Conservation (phyloP, 2,329 filamentous ascomycete species). For the Hypocreales sp. region DNA sequence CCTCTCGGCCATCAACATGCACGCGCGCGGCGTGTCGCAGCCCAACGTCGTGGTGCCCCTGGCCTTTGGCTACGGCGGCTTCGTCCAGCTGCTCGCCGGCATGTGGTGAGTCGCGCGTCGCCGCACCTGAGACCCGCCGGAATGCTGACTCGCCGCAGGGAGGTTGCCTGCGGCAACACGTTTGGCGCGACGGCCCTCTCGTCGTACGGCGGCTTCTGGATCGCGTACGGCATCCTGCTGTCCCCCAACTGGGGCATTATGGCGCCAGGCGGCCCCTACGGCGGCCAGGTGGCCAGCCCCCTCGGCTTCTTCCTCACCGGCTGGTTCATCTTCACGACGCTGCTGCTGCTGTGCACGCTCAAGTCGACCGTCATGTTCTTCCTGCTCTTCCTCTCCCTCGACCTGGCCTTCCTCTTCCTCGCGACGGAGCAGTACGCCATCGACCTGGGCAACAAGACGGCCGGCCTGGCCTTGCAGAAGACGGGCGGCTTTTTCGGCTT, state of each 20-base stretch:
- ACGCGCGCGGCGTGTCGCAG: slow-evolving; percentile 38
- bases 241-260: slow-evolving; percentile 52
- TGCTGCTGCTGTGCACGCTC: slow-evolving; percentile 60
- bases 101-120: slow-evolving; percentile 80
- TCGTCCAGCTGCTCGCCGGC: slow-evolving; percentile 66
- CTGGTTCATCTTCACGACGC: slow-evolving; percentile 76
- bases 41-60: slow-evolving; percentile 55
- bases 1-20: slow-evolving; percentile 58
- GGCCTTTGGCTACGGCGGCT: slow-evolving; percentile 60
- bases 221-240: slow-evolving; percentile 56
- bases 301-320: slow-evolving; percentile 62
- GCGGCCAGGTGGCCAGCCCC: slow-evolving; percentile 31
- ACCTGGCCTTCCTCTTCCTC: slow-evolving; percentile 60
- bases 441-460: slow-evolving; percentile 31
- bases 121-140: too few relatives aligned
- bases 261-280: slow-evolving; percentile 27
- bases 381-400: slow-evolving; percentile 60
- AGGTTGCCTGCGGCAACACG: slow-evolving; percentile 78
- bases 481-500: slow-evolving; percentile 71
- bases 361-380: slow-evolving; percentile 68
- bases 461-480: slow-evolving; percentile 40
- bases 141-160: too few relatives aligned
- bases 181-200: slow-evolving; percentile 71
- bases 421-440: slow-evolving; percentile 43
- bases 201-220: slow-evolving; percentile 77